Evolutionary conservation across 179 eudicot species (phyloP).

Genomic region (Silene vulgaris): DNA sequence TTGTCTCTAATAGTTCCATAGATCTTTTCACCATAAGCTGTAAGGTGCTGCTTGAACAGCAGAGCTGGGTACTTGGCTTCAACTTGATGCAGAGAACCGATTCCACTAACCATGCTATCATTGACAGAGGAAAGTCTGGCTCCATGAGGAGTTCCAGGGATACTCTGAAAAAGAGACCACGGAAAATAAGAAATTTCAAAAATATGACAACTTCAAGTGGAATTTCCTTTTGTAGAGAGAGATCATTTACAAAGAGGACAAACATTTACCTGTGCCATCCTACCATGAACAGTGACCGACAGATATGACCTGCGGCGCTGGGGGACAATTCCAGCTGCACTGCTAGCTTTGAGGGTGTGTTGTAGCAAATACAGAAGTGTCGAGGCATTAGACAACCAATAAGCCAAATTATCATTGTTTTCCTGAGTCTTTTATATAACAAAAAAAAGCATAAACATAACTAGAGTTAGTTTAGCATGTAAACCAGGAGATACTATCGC

Average conservation of each 20-base stretch:
- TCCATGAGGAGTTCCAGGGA: slow-evolving; percentile 77
- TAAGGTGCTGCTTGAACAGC: slow-evolving; percentile 95
- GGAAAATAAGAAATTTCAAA: slow-evolving; percentile 14
- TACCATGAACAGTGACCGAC: slow-evolving; percentile 63
- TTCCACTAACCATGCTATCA: slow-evolving; percentile 52
- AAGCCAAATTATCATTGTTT: slow-evolving; percentile 76
- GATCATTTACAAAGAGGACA: not conserved
- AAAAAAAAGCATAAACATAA: slow-evolving; percentile 4
- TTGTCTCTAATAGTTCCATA: slow-evolving; percentile 91
- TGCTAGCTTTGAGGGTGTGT: slow-evolving; percentile 87
- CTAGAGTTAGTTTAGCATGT: slow-evolving; percentile 6
- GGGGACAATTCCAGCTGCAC: slow-evolving; percentile 77
- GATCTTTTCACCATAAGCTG: slow-evolving; percentile 91
- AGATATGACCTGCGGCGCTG: slow-evolving; percentile 74
- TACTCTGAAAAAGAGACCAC: slow-evolving; percentile 44
- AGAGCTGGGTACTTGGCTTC: slow-evolving; percentile 98
- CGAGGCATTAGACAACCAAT: slow-evolving; percentile 96
- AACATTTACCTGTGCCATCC: slow-evolving; percentile 58
- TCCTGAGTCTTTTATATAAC: slow-evolving; percentile 59
- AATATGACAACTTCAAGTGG: slow-evolving; percentile 4
- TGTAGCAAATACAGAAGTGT: slow-evolving; percentile 80
- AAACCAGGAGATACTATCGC: not conserved
- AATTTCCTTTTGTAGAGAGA: not conserved
- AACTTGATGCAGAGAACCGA: slow-evolving; percentile 66
- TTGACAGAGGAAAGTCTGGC: slow-evolving; percentile 50